A percentile compares a stretch with the other conserved stretches of the same genome.
These are phyloP conservation scores for Fusarium hainanense DNA, from an alignment of 2,329 filamentous ascomycete species.

Conservation along the genomic window DNA sequence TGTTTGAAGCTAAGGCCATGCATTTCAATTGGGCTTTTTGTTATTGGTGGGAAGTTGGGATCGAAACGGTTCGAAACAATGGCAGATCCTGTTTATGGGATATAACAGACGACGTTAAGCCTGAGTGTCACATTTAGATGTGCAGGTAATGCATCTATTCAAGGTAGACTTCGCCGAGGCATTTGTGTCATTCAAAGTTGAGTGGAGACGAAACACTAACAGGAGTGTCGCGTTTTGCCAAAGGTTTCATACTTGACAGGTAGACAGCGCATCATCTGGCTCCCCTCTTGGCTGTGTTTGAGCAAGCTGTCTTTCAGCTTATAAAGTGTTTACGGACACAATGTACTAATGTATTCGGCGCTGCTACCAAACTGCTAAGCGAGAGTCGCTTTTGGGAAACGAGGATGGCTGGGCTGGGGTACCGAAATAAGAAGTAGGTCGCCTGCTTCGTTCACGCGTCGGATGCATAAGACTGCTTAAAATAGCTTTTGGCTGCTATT, in stretches of 20 bases:
- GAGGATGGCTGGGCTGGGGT: not conserved
- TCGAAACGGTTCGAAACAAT: not conserved
- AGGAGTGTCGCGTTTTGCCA: not conserved
- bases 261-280: not conserved
- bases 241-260: not conserved
- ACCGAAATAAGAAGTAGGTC: not conserved
- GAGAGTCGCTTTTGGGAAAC: not conserved
- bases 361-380: not conserved
- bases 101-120: not conserved
- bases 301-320: not conserved
- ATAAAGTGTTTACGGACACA: not conserved
- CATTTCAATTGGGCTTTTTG: rapidly evolving
- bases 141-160: rapidly evolving
- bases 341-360: not conserved
- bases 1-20: not conserved
- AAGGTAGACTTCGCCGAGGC: rapidly evolving
- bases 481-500: not conserved
- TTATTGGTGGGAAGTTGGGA: not conserved
- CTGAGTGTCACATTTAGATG: not conserved
- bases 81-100: not conserved
- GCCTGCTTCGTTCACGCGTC: not conserved
- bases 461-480: not conserved
- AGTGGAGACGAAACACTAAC: not conserved
- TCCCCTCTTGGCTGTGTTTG: not conserved
- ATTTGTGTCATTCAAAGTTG: not conserved